These are phyloP conservation scores for Gamsiella multidivaricata DNA, from an alignment of 192 early-diverging fungal genomes.

Conservation along the genomic window DNA sequence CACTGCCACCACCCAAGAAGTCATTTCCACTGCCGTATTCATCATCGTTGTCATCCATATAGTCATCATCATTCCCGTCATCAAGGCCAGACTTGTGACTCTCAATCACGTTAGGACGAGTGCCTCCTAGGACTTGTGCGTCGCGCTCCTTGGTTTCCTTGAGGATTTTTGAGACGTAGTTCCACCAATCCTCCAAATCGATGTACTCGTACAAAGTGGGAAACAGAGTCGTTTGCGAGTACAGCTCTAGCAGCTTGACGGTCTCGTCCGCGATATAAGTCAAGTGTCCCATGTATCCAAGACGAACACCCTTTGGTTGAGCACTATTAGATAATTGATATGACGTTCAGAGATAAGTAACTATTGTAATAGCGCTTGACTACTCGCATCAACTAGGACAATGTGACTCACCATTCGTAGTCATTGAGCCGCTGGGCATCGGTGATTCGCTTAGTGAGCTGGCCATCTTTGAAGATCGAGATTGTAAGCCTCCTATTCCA, in stretches of 20 bases:
- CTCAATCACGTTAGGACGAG: constrained; percentile 62
- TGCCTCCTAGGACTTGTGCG: constrained; percentile 60
- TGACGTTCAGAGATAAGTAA: background rate
- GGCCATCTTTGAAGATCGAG: constrained; percentile 86
- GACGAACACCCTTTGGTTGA: constrained; percentile 87
- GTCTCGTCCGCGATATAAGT: constrained; percentile 98
- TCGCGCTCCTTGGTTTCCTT: constrained; percentile 59
- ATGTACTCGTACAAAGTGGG: constrained; percentile 52
- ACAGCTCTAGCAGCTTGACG: constrained; percentile 86
- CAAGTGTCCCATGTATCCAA: constrained; percentile 99
- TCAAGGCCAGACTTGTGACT: constrained; percentile 45
- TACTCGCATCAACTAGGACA: too few species aligned
- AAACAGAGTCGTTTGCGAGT: constrained; percentile 39
- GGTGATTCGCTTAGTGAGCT: constrained; percentile 85
- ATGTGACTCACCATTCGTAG: constrained; percentile 70
- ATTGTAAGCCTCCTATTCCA: constrained; percentile 55
- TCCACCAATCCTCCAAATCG: constrained; percentile 64
- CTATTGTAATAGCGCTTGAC: too few species aligned
- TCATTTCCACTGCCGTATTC: constrained; percentile 66
- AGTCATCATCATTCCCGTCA: constrained; percentile 65
- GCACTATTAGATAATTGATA: constrained; percentile 54
- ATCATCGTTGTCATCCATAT: constrained; percentile 65
- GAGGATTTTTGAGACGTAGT: constrained; percentile 62
- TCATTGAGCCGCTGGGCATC: constrained; percentile 89
- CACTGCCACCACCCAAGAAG: constrained; percentile 61